These are phyloP conservation scores for Rutidosis leptorrhynchoides DNA, from an alignment of 129 eudicot genomes.

Conservation along the genomic window DNA sequence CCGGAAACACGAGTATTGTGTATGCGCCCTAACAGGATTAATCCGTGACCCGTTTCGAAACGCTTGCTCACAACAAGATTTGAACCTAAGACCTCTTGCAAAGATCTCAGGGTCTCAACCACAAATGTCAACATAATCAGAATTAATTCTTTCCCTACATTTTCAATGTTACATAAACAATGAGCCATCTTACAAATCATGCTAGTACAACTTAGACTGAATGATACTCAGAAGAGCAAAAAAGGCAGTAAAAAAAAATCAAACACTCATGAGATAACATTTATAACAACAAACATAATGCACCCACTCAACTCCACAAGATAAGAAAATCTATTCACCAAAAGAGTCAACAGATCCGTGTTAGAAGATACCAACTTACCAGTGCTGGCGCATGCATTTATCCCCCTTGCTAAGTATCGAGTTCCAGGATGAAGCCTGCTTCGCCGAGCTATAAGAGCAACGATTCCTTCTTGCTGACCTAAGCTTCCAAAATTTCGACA, in stretches of 20 bases:
- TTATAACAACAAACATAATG: constrained; percentile 6
- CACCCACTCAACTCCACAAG: constrained; percentile 20
- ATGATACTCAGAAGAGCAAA: not conserved
- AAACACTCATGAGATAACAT: constrained; percentile 13
- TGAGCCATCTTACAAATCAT: not conserved
- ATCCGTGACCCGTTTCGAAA: too few relatives aligned
- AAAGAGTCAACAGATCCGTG: constrained; percentile 1
- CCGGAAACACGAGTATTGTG: too few relatives aligned
- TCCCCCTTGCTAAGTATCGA: constrained; percentile 93
- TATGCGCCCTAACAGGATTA: too few relatives aligned
- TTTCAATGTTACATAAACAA: too few relatives aligned
- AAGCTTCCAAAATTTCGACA: constrained; percentile 82
- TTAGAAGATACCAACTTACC: constrained; percentile 44
- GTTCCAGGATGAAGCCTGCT: constrained; percentile 99
- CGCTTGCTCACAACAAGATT: too few relatives aligned
- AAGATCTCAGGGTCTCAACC: too few relatives aligned
- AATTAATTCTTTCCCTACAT: not conserved
- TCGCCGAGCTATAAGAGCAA: constrained; percentile 94
- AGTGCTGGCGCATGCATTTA: constrained; percentile 86
- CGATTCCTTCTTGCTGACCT: constrained; percentile 86
- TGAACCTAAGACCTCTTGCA: too few relatives aligned
- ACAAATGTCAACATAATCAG: not conserved
- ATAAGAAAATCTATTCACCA: constrained; percentile 18
- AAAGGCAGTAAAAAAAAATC: constrained; percentile 10
- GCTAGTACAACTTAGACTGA: constrained; percentile 15